Evolutionary conservation across 805 yeast species (phyloP).

Genomic region (Tetrapisispora nanseiensis): DNA sequence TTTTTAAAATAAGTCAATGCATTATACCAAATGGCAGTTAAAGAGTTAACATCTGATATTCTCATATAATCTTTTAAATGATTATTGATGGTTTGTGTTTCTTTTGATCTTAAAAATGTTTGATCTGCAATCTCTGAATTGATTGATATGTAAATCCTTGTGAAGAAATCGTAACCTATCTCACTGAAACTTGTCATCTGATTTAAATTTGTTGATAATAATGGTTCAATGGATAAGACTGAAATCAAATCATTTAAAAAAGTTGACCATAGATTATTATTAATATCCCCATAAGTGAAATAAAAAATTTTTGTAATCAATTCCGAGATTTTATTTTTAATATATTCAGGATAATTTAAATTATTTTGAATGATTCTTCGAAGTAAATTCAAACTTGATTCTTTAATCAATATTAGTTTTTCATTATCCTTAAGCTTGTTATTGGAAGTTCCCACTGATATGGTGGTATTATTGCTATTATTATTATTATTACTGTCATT

Average conservation of each 20-base stretch:
- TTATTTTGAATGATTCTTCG: constrained; percentile 14
- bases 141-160: constrained; percentile 61
- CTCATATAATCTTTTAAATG: constrained; percentile 76
- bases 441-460: too few relatives aligned
- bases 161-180: constrained; percentile 56
- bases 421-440: not conserved
- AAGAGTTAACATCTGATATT: constrained; percentile 54
- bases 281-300: constrained; percentile 25
- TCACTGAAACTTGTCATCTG: constrained; percentile 24
- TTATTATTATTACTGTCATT: constrained; percentile 1
- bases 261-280: constrained; percentile 23
- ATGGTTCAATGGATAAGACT: constrained; percentile 15
- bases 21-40: constrained; percentile 60
- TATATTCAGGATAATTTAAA: constrained; percentile 23
- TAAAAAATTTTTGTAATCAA: constrained; percentile 26
- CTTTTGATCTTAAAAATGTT: constrained; percentile 60
- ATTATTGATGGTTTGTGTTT: constrained; percentile 54
- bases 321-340: constrained; percentile 28
- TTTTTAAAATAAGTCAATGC: constrained; percentile 15
- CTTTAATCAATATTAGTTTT: constrained; percentile 16
- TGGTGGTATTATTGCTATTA: not conserved
- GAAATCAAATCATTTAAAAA: constrained; percentile 26
- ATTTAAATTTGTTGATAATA: constrained; percentile 6
- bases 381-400: constrained; percentile 16
- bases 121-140: constrained; percentile 94